Evolutionary conservation across 495 filamentous ascomycete species (phyloP).

Genomic region (Baudoinia panamericana): DNA sequence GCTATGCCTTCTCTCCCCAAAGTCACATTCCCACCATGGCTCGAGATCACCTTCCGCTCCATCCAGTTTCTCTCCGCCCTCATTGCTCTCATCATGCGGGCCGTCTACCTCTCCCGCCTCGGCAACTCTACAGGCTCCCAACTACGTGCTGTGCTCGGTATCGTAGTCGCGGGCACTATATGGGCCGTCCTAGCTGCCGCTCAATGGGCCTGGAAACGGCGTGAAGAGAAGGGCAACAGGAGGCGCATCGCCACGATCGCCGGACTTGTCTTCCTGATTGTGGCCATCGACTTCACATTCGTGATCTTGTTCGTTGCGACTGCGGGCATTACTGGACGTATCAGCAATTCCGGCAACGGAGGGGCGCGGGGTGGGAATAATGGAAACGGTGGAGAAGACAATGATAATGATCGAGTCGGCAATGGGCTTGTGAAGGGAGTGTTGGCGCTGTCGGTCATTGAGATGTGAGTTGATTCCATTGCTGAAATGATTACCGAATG

Average conservation of each 20-base stretch:
- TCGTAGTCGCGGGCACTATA: neutral
- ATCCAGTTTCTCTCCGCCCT: neutral
- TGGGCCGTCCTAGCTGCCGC: neutral
- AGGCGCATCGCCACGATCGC: neutral
- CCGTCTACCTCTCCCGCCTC: neutral
- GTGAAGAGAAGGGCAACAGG: neutral
- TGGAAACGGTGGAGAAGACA: neutral
- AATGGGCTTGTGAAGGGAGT: neutral
- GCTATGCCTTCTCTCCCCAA: no score
- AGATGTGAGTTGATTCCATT: neutral
- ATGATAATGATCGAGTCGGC: neutral
- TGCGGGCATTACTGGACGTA: neutral
- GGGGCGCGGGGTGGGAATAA: neutral
- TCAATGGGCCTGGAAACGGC: neutral
- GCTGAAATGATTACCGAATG: no score
- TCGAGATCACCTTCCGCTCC: neutral
- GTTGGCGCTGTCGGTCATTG: neutral
- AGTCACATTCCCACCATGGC: neutral
- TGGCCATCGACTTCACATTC: neutral
- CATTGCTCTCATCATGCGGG: neutral
- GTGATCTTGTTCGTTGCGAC: neutral
- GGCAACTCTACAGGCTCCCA: neutral
- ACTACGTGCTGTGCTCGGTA: neutral
- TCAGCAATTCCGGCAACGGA: neutral
- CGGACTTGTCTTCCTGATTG: neutral